Conservation (phyloP, 1,139 yeast species). For the Eremothecium sinecaudum region DNA sequence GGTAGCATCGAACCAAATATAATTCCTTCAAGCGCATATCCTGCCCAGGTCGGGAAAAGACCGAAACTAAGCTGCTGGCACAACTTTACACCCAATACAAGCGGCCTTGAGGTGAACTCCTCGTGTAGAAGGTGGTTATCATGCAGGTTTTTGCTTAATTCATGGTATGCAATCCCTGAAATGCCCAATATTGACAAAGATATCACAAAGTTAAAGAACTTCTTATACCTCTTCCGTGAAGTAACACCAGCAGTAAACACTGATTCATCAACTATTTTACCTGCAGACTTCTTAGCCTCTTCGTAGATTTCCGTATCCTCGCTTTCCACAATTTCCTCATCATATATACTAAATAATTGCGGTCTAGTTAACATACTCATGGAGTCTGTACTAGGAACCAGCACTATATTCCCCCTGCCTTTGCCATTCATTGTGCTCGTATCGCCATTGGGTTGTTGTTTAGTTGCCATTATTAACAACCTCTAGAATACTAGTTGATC, state of each 20-base stretch:
- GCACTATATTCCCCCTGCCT: background rate
- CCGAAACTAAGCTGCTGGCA: slow-evolving; percentile 16
- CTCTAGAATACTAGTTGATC: too few relatives aligned
- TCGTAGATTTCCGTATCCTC: slow-evolving; percentile 26
- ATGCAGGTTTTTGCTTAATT: slow-evolving; percentile 42
- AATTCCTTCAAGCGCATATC: slow-evolving; percentile 49
- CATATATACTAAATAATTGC: slow-evolving; percentile 28
- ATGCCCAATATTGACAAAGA: slow-evolving; percentile 34
- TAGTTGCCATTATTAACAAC: too few relatives aligned
- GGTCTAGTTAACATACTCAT: slow-evolving; percentile 25
- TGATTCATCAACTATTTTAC: slow-evolving; percentile 6
- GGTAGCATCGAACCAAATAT: slow-evolving; percentile 58
- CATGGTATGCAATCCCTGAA: slow-evolving; percentile 44
- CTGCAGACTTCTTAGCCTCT: slow-evolving; percentile 17
- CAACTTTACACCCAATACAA: slow-evolving; percentile 26
- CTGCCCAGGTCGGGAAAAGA: slow-evolving; percentile 28
- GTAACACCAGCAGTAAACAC: background rate
- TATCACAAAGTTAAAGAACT: slow-evolving; percentile 9
- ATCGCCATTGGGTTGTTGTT: too few relatives aligned
- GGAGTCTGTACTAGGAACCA: slow-evolving; percentile 19
- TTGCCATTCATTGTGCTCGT: too few relatives aligned
- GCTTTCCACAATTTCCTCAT: slow-evolving; percentile 27
- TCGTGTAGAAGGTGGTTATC: slow-evolving; percentile 39
- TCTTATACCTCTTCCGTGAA: slow-evolving; percentile 7
- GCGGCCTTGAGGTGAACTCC: slow-evolving; percentile 31